Evolutionary conservation across 176 grass and related monocot genomes (phyloP).

Genomic region (Raddia guianensis): DNA sequence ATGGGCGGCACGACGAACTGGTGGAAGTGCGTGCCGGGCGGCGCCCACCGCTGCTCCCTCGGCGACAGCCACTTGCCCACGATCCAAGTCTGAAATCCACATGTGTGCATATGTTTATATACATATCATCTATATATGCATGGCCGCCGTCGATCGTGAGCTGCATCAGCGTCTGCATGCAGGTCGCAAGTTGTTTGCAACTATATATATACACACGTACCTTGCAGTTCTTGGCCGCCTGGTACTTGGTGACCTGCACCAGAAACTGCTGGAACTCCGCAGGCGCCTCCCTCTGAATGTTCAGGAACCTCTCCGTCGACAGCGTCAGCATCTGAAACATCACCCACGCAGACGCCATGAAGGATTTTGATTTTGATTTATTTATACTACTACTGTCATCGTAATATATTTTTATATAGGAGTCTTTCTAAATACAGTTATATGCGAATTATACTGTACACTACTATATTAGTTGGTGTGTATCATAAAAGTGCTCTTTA

Average conservation of each 20-base stretch:
- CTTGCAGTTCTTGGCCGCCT: conserved; percentile 80
- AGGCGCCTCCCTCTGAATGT: conserved; percentile 79
- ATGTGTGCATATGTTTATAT: too few species aligned
- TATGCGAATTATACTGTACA: too few species aligned
- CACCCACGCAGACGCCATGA: background rate
- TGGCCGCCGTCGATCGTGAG: too few species aligned
- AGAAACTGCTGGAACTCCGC: conserved; percentile 71
- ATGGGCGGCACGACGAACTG: conserved; percentile 97
- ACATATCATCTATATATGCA: too few species aligned
- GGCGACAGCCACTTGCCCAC: conserved; percentile 90
- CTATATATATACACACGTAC: conserved; percentile 25
- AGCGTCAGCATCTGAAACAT: conserved; percentile 79
- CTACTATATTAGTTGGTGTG: too few species aligned
- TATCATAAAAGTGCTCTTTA: too few species aligned
- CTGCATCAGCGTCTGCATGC: too few species aligned
- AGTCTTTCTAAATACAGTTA: too few species aligned
- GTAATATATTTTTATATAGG: too few species aligned
- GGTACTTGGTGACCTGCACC: conserved; percentile 89
- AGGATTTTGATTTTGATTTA: background rate
- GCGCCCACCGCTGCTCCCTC: conserved; percentile 83
- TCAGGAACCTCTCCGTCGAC: conserved; percentile 74
- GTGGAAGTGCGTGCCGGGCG: conserved; percentile 89
- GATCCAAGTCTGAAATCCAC: conserved; percentile 68
- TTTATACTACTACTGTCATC: too few species aligned
- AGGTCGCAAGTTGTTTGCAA: too few species aligned